Evolutionary conservation across 2,329 filamentous ascomycete genomes (phyloP).

Genomic region (Coniella vitis): DNA sequence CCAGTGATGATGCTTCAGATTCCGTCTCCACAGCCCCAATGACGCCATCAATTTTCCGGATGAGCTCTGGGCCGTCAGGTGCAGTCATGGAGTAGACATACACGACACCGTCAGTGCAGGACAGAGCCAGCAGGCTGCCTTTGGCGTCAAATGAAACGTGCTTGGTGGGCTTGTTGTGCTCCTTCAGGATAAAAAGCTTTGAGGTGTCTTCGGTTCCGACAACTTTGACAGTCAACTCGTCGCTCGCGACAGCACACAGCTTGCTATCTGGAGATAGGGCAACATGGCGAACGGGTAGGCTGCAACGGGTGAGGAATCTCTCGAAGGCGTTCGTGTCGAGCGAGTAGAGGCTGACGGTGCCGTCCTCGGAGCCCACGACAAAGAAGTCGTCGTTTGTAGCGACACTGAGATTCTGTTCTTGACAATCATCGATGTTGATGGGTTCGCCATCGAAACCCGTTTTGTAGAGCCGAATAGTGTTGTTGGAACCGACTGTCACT

Average conservation of each 20-base stretch:
- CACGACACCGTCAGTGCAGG: conserved; percentile 80
- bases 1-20: conserved; percentile 65
- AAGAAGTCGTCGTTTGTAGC: conserved; percentile 75
- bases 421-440: conserved; percentile 82
- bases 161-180: conserved; percentile 83
- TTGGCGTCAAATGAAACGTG: conserved; percentile 83
- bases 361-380: conserved; percentile 85
- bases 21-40: conserved; percentile 75
- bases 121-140: conserved; percentile 68
- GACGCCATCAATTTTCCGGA: conserved; percentile 74
- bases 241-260: conserved; percentile 95
- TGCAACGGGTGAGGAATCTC: conserved; percentile 72
- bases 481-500: conserved; percentile 88
- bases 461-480: conserved; percentile 86
- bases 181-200: conserved; percentile 68
- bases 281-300: conserved; percentile 82
- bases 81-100: conserved; percentile 82
- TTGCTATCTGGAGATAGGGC: conserved; percentile 72
- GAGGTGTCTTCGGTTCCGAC: conserved; percentile 76
- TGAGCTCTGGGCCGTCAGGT: conserved; percentile 65
- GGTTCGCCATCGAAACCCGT: conserved; percentile 91
- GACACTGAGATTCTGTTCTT: conserved; percentile 77
- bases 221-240: conserved; percentile 86
- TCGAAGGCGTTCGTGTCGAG: conserved; percentile 68
- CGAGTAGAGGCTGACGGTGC: conserved; percentile 92